phyloP scores from a whole-genome alignment of 495 filamentous ascomycete species.

The Penicillium desertorum region DNA sequence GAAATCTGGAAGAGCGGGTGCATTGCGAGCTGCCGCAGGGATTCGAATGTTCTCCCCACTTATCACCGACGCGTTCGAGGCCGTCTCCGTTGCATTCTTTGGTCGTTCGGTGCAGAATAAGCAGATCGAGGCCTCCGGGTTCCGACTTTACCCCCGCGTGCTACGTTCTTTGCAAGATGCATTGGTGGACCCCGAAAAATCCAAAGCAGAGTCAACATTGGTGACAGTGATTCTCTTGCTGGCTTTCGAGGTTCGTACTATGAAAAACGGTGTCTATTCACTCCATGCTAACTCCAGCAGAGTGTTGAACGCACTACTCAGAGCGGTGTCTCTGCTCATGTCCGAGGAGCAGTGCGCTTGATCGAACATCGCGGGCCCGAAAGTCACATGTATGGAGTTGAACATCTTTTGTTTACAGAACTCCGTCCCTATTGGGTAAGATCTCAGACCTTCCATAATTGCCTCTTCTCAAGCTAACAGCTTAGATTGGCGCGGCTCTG shows the following conservation, averaged over 20 bases:
- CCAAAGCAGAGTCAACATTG: slow-evolving; percentile 44
- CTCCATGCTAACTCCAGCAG: slow-evolving; percentile 22
- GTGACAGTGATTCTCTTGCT: slow-evolving; percentile 46
- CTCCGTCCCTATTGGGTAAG: slow-evolving; percentile 48
- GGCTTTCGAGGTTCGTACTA: slow-evolving; percentile 40
- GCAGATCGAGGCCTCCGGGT: slow-evolving; percentile 40
- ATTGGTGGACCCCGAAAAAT: slow-evolving; percentile 40
- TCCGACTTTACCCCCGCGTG: slow-evolving; percentile 42
- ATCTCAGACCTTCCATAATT: not conserved
- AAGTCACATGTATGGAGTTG: slow-evolving; percentile 47
- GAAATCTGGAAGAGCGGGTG: slow-evolving; percentile 43
- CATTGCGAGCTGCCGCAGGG: slow-evolving; percentile 40
- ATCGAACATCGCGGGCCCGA: slow-evolving; percentile 49
- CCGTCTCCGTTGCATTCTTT: slow-evolving; percentile 46
- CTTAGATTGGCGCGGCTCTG: slow-evolving; percentile 39
- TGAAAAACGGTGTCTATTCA: no score
- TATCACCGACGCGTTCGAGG: slow-evolving; percentile 42
- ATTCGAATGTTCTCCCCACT: slow-evolving; percentile 49
- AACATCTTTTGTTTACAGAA: slow-evolving; percentile 46
- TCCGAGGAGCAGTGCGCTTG: slow-evolving; percentile 43
- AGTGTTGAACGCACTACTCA: slow-evolving; percentile 45
- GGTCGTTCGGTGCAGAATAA: slow-evolving; percentile 41
- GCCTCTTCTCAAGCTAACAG: slow-evolving; percentile 5
- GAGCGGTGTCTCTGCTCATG: slow-evolving; percentile 38
- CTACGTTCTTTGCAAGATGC: slow-evolving; percentile 43